A percentile compares a stretch with the other conserved stretches of the same genome.
phyloP scores from a whole-genome alignment of 257 asterid species.

The Leonotis leonurus region DNA sequence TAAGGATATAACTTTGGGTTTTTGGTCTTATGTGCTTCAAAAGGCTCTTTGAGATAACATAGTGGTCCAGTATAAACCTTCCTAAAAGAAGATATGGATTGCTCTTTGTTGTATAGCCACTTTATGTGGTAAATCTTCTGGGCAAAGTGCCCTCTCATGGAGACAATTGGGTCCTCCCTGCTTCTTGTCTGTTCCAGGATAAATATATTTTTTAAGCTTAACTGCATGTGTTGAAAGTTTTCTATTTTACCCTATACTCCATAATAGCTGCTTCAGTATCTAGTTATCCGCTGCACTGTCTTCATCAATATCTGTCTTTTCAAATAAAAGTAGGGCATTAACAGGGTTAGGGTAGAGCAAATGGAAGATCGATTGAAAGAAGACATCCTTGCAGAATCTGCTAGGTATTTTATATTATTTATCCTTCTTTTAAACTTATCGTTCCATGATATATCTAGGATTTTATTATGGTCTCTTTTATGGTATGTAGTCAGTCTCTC shows the following conservation, averaged over 20 bases:
- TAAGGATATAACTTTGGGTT: background rate
- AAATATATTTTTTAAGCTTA: slow-evolving; percentile 6
- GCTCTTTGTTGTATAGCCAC: background rate
- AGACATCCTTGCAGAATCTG: slow-evolving; percentile 80
- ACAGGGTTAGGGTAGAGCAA: slow-evolving; percentile 95
- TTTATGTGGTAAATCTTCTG: slow-evolving; percentile 9
- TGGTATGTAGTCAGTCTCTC: slow-evolving; percentile 18
- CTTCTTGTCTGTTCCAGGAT: slow-evolving; percentile 3
- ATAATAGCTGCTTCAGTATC: slow-evolving; percentile 7
- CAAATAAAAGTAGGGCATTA: slow-evolving; percentile 87
- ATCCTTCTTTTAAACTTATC: slow-evolving; percentile 2
- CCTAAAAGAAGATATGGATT: background rate
- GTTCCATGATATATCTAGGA: background rate
- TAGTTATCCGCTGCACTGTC: slow-evolving; percentile 14
- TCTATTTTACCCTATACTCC: slow-evolving; percentile 16
- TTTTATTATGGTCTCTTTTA: slow-evolving; percentile 6
- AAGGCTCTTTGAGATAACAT: slow-evolving; percentile 4
- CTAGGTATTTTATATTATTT: slow-evolving; percentile 46
- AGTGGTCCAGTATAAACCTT: slow-evolving; percentile 2
- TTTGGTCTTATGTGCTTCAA: background rate
- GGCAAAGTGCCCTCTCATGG: slow-evolving; percentile 8
- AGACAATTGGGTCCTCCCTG: background rate
- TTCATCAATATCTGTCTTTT: slow-evolving; percentile 35
- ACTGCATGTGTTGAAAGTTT: slow-evolving; percentile 11
- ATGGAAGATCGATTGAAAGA: slow-evolving; percentile 97